A percentile compares a stretch with the other conserved stretches of the same genome.
phyloP scores from a whole-genome alignment of 2,329 filamentous ascomycete species.

The Elsinoe batatas region DNA sequence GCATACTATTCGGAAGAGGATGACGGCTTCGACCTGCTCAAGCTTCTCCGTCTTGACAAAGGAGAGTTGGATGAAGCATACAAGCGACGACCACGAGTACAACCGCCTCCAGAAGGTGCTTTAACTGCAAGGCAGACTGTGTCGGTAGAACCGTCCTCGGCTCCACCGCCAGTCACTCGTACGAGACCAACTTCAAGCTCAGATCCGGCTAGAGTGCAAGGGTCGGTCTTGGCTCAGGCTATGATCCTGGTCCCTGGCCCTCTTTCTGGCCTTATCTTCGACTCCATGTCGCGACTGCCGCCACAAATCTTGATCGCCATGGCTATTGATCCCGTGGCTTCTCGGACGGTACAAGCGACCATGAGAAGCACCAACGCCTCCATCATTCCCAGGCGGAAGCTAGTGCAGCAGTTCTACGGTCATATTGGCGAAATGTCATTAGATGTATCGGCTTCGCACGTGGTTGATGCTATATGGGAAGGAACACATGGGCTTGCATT shows the following conservation, averaged over 20 bases:
- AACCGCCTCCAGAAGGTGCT: slow-evolving; percentile 9
- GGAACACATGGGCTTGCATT: slow-evolving; percentile 55
- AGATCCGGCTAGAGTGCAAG: slow-evolving; percentile 47
- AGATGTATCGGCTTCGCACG: slow-evolving; percentile 54
- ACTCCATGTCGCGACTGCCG: slow-evolving; percentile 42
- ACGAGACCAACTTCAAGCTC: slow-evolving; percentile 14
- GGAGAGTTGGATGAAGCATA: slow-evolving; percentile 4
- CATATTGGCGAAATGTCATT: slow-evolving; percentile 51
- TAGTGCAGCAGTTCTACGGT: slow-evolving; percentile 54
- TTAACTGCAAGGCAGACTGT: slow-evolving; percentile 15
- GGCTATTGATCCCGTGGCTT: slow-evolving; percentile 49
- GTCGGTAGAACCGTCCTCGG: slow-evolving; percentile 11
- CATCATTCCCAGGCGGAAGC: slow-evolving; percentile 50
- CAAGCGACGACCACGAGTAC: not conserved
- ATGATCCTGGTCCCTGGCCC: slow-evolving; percentile 66
- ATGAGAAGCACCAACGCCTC: slow-evolving; percentile 46
- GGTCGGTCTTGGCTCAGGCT: slow-evolving; percentile 67
- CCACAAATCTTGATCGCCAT: slow-evolving; percentile 48
- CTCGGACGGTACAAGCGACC: slow-evolving; percentile 55
- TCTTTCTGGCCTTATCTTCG: slow-evolving; percentile 61
- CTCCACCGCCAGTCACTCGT: not conserved
- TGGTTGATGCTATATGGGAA: slow-evolving; percentile 57
- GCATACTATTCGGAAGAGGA: slow-evolving; percentile 43
- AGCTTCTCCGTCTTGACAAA: slow-evolving; percentile 50
- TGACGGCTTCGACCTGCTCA: slow-evolving; percentile 45